These are phyloP conservation scores for Phytophthora cryptogea DNA, from an alignment of 352 stramenopile genomes.

Conservation along the genomic window DNA sequence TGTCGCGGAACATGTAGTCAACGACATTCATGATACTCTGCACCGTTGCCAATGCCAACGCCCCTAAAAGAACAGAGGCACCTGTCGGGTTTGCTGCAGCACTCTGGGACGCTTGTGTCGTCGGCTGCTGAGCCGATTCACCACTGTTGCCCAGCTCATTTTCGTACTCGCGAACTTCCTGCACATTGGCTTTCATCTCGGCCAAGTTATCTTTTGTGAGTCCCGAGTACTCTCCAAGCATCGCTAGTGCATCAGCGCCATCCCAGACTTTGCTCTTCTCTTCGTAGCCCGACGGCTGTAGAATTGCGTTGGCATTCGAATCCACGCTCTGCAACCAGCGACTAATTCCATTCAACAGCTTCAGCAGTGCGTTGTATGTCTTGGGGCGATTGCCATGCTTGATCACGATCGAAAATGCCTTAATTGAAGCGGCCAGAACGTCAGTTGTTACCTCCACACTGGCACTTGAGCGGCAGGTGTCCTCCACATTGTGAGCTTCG, in stretches of 20 bases:
- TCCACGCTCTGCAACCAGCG: constrained; percentile 63
- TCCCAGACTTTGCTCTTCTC: constrained; percentile 78
- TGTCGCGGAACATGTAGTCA: constrained; percentile 83
- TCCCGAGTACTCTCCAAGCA: constrained; percentile 68
- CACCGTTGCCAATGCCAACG: constrained; percentile 60
- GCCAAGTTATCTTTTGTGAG: constrained; percentile 54
- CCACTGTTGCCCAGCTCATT: constrained; percentile 48
- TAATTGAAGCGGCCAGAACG: constrained; percentile 52
- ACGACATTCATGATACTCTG: constrained; percentile 67
- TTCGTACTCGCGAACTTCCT: constrained; percentile 56
- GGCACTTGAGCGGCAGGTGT: constrained; percentile 79
- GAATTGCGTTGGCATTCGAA: constrained; percentile 42
- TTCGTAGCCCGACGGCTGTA: constrained; percentile 66
- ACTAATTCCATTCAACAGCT: constrained; percentile 65
- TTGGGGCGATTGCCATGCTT: constrained; percentile 62
- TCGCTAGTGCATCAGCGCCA: constrained; percentile 63
- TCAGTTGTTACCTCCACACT: constrained; percentile 75
- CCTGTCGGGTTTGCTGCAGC: constrained; percentile 30
- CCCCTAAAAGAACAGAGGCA: constrained; percentile 48
- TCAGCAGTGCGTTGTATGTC: constrained; percentile 58
- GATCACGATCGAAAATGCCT: constrained; percentile 69
- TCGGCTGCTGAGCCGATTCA: constrained; percentile 29
- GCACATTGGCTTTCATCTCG: constrained; percentile 47
- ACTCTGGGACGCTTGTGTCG: constrained; percentile 26
- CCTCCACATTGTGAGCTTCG: constrained; percentile 89